Base-by-base conservation (phyloP, 139 green algal species). In the Trebouxia sp. region DNA sequence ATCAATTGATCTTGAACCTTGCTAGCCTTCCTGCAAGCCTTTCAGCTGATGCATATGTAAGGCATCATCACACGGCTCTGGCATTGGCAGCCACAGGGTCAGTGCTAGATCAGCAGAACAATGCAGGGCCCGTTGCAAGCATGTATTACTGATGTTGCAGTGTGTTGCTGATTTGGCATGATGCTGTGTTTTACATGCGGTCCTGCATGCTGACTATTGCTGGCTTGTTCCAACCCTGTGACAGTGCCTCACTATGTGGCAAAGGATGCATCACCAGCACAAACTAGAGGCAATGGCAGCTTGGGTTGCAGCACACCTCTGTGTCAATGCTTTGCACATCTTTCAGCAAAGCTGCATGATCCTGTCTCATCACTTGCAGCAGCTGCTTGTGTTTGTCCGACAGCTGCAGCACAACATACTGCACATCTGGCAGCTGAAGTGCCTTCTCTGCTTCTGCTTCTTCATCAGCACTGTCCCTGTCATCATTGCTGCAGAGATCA, bases 311-410 rank as follows among this genome's bases (percentile, higher is more conserved):
- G 17, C 65, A 75, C 26, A 56, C 69, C 69, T 70, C 72, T 12
- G 69, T 11, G 15, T 51, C 17, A 35, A 84, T 66, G 9, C 80
- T 67, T 8, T 43, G 22, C 0, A 51, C 26, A 1, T 55, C 24
- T 5, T 26, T 22, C 41, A 86, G 53, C 28, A 84, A 6, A 5
- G 42, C 38, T 12, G 39, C 15, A n/a, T 86, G 70, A 15, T 86
- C 81, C 37, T 75, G 22, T 4, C 38, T 22, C 48, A 88, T 65
- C 39, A 82, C 42, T 20, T 67, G 26, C 35, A 88, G 81, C 72
- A 88, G 65, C 30, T 75, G 14, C 3, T 32, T 3, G 32, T 88
- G 84, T 24, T 17, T 5, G 11, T 67, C 58, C n/a, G 83, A 65
- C 65, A 87, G 75, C 15, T 30, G 37, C 37, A 75, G 51, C 2